A percentile compares a stretch with the other conserved stretches of the same genome.
Conservation (phyloP, 2,329 filamentous ascomycete genomes). For the Alternaria angustiovoidea region DNA sequence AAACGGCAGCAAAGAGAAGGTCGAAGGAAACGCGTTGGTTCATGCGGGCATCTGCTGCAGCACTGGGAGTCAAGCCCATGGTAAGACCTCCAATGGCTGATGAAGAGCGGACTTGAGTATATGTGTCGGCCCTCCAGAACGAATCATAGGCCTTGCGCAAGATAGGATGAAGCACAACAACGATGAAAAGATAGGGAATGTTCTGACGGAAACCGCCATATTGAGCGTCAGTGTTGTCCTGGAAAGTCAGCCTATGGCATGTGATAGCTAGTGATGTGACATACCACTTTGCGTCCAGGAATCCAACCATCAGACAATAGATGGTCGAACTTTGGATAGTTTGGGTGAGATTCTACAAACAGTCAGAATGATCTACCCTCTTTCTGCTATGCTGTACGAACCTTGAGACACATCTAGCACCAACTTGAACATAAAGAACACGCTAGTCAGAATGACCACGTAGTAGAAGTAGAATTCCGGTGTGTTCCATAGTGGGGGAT, state of each 20-base stretch:
- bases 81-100: conserved; percentile 45
- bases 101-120: conserved; percentile 53
- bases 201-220: conserved; percentile 87
- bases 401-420: conserved; percentile 85
- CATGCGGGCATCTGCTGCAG: conserved; percentile 61
- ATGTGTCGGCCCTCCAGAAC: conserved; percentile 54
- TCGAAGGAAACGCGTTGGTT: conserved; percentile 82
- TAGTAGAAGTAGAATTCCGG: conserved; percentile 87
- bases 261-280: conserved; percentile 11
- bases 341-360: conserved; percentile 75
- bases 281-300: conserved; percentile 84
- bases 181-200: conserved; percentile 77
- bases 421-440: conserved; percentile 92
- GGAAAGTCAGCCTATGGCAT: conserved; percentile 11
- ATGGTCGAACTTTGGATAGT: conserved; percentile 76
- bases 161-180: conserved; percentile 81
- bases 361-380: conserved; percentile 9
- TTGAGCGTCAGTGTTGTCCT: conserved; percentile 91
- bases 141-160: conserved; percentile 75
- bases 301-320: conserved; percentile 87
- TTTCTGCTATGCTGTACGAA: conserved; percentile 50
- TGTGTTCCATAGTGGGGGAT: conserved; percentile 82
- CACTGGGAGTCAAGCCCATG: conserved; percentile 55
- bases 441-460: conserved; percentile 67
- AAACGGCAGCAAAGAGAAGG: conserved; percentile 79